phyloP scores from a whole-genome alignment of 2,329 filamentous ascomycete species.

The Neonectria coccinea region DNA sequence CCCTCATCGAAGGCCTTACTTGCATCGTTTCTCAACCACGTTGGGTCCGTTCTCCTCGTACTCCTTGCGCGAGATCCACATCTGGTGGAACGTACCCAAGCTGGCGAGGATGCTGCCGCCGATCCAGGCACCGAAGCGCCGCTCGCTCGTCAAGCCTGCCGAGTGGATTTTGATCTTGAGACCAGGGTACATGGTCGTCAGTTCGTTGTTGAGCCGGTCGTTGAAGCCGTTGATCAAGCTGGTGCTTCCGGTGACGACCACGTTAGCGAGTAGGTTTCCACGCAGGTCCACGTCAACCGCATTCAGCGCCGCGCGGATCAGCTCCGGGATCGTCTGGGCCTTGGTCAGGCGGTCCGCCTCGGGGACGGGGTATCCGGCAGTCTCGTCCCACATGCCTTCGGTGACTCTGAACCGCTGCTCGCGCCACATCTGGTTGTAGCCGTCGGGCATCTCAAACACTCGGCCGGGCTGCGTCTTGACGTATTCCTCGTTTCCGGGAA shows the following conservation, averaged over 20 bases:
- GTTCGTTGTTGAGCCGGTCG: conserved; percentile 87
- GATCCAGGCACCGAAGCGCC: conserved; percentile 94
- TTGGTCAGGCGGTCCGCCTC: conserved; percentile 67
- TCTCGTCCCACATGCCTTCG: conserved; percentile 92
- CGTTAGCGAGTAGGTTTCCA: conserved; percentile 84
- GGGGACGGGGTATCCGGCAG: conserved; percentile 71
- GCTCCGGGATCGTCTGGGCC: conserved; percentile 83
- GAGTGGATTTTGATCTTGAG: conserved; percentile 90
- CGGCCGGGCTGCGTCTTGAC: conserved; percentile 80
- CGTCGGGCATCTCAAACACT: conserved; percentile 97
- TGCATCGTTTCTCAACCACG: conserved; percentile 97
- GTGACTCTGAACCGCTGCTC: conserved; percentile 86
- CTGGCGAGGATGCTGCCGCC: conserved; percentile 96
- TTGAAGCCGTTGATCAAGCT: conserved; percentile 92
- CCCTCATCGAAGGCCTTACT: conserved; percentile 61
- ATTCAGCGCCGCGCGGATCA: conserved; percentile 81
- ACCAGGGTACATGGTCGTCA: conserved; percentile 84
- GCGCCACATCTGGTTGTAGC: conserved; percentile 95
- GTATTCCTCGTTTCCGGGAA: conserved; percentile 79
- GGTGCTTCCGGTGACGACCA: conserved; percentile 91
- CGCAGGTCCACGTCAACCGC: conserved; percentile 91
- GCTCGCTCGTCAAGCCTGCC: conserved; percentile 85
- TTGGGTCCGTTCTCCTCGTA: conserved; percentile 93
- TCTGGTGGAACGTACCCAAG: conserved; percentile 97
- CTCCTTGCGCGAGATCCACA: conserved; percentile 99